These are phyloP conservation scores for Calonectria naviculata DNA, from an alignment of 2,329 filamentous ascomycete genomes.

Conservation along the genomic window DNA sequence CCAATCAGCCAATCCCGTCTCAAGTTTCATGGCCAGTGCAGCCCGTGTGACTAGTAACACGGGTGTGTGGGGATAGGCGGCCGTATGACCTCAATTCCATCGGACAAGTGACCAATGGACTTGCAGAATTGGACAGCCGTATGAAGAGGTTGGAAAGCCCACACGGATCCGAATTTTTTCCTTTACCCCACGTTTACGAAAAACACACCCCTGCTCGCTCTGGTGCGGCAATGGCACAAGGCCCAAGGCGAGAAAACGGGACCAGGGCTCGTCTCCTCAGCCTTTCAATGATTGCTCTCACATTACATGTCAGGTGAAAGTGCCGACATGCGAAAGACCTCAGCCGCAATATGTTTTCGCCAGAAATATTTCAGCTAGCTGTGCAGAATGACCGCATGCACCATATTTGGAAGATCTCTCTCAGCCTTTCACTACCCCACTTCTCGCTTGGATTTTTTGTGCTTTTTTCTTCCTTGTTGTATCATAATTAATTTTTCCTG, in stretches of 20 bases:
- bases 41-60: slow-evolving; percentile 21
- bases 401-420: not conserved
- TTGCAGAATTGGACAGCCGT: not conserved
- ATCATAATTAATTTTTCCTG: slow-evolving; percentile 2
- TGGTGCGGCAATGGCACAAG: slow-evolving; percentile 1
- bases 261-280: not conserved
- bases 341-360: slow-evolving; percentile 7
- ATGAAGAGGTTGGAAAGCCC: not conserved
- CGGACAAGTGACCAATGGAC: slow-evolving; percentile 23
- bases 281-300: not conserved
- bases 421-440: slow-evolving; percentile 20
- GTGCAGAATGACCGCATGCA: not conserved
- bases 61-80: slow-evolving; percentile 19
- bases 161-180: slow-evolving; percentile 14
- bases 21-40: slow-evolving; percentile 29
- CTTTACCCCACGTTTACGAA: slow-evolving; percentile 10
- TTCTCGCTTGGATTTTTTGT: slow-evolving; percentile 17
- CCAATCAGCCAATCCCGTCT: slow-evolving; percentile 18
- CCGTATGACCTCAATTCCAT: slow-evolving; percentile 5
- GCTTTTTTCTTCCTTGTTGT: slow-evolving; percentile 12
- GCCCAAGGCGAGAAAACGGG: not conserved
- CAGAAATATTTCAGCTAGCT: not conserved
- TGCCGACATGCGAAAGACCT: not conserved
- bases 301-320: slow-evolving; percentile 1
- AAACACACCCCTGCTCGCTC: not conserved